Percentiles rank a stretch among this genome's conserved stretches.
These are phyloP conservation scores for Colletotrichum somersetense DNA, from an alignment of 2,329 filamentous ascomycete genomes.

Conservation along the genomic window DNA sequence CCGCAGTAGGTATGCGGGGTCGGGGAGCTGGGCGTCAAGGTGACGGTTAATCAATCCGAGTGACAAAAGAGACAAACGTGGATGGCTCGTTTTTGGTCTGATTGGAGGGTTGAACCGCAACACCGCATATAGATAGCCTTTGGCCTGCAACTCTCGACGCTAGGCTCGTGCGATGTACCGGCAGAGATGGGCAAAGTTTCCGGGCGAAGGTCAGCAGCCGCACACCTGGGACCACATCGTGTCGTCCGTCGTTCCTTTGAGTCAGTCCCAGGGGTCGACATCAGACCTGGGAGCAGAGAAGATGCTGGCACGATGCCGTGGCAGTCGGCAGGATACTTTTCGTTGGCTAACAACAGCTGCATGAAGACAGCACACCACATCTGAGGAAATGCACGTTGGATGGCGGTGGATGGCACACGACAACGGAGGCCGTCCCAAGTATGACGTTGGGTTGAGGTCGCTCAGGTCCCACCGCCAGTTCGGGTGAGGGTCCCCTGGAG, in stretches of 20 bases:
- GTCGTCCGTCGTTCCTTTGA: background rate
- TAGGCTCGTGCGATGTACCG: constrained; percentile 30
- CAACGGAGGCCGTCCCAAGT: constrained; percentile 13
- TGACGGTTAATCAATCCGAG: constrained; percentile 36
- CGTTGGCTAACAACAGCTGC: background rate
- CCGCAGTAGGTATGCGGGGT: constrained; percentile 30
- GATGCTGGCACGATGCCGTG: background rate
- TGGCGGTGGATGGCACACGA: background rate
- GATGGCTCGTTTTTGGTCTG: constrained; percentile 32
- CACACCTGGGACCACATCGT: constrained; percentile 1
- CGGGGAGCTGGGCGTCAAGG: constrained; percentile 22
- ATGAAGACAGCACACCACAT: constrained; percentile 4
- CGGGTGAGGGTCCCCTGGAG: constrained; percentile 28
- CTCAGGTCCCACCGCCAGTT: constrained; percentile 33
- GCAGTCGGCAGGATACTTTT: background rate
- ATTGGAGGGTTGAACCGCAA: constrained; percentile 31
- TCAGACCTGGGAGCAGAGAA: background rate
- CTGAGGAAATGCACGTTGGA: background rate
- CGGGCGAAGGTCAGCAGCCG: constrained; percentile 24
- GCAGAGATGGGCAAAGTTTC: constrained; percentile 36
- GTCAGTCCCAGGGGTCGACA: background rate
- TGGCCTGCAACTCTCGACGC: constrained; percentile 26
- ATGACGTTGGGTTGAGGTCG: constrained; percentile 27
- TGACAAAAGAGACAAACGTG: constrained; percentile 35
- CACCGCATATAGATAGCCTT: constrained; percentile 30